A percentile compares a stretch with the other conserved stretches of the same genome.
Conservation (phyloP, 2,329 filamentous ascomycete species). For the Aspergillus sp. region DNA sequence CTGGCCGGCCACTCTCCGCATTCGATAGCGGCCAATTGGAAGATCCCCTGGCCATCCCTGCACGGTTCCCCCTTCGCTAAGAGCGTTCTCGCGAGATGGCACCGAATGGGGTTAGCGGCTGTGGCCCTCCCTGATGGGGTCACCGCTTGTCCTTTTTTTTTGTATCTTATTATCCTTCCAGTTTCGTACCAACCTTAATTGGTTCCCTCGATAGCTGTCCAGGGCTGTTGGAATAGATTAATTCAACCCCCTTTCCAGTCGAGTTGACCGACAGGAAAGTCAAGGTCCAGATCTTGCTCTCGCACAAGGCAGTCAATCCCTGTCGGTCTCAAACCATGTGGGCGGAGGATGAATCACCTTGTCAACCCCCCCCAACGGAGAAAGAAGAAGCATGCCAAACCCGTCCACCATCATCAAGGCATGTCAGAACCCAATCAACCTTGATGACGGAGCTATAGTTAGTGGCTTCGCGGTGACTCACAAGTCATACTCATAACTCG, state of each 20-base stretch:
- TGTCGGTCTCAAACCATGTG: neutral
- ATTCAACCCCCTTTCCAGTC: neutral
- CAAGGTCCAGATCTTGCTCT: neutral
- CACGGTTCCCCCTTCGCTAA: slow-evolving; percentile 11
- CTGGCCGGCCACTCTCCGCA: slow-evolving; percentile 14
- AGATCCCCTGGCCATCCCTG: neutral
- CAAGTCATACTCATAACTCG: neutral
- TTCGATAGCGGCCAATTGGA: slow-evolving; percentile 10
- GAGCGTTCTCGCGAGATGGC: slow-evolving; percentile 24
- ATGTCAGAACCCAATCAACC: neutral
- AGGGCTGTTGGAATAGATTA: neutral
- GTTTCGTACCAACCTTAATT: slow-evolving; percentile 3
- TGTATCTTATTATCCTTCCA: neutral
- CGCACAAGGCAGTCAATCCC: neutral
- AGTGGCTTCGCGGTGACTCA: neutral
- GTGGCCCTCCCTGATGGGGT: neutral
- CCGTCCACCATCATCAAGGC: neutral
- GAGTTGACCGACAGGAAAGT: neutral
- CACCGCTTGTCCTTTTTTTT: slow-evolving; percentile 8
- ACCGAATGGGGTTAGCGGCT: slow-evolving; percentile 20
- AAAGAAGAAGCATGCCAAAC: neutral
- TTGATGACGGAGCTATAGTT: neutral
- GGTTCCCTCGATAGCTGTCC: too few species aligned
- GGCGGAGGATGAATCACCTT: neutral
- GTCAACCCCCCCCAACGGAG: neutral